These are phyloP conservation scores for Globisporangium heterothallicum DNA, from an alignment of 352 stramenopile genomes.

Conservation along the genomic window DNA sequence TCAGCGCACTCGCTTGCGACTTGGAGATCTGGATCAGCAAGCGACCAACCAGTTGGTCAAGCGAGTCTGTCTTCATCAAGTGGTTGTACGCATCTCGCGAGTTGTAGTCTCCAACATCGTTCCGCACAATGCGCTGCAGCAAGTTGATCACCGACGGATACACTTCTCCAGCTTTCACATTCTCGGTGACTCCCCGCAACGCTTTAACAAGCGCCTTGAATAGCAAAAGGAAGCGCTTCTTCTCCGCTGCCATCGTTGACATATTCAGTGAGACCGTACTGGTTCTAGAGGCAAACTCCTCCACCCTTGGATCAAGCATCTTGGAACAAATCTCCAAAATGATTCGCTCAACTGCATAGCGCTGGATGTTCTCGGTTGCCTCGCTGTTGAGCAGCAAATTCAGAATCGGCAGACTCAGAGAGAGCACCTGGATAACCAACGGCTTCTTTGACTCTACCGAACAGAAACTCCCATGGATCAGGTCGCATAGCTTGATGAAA, in stretches of 20 bases:
- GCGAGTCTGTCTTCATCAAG: conserved; percentile 66
- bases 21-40: conserved; percentile 64
- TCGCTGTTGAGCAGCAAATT: conserved; percentile 55
- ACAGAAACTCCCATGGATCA: conserved; percentile 69
- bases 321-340: conserved; percentile 71
- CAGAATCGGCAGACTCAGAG: conserved; percentile 65
- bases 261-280: conserved; percentile 36
- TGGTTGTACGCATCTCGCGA: conserved; percentile 62
- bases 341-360: conserved; percentile 71
- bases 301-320: conserved; percentile 65
- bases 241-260: conserved; percentile 35
- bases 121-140: conserved; percentile 72
- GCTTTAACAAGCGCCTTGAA: conserved; percentile 70
- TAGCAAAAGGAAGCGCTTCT: conserved; percentile 60
- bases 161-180: conserved; percentile 57
- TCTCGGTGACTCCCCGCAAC: conserved; percentile 47
- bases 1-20: conserved; percentile 45
- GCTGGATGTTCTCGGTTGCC: conserved; percentile 56
- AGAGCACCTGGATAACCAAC: conserved; percentile 63
- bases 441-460: conserved; percentile 53
- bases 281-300: conserved; percentile 40
- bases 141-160: conserved; percentile 77
- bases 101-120: conserved; percentile 79
- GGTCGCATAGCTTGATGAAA: conserved; percentile 61
- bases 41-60: conserved; percentile 73